Percentiles rank a stretch among this genome's conserved stretches.
phyloP scores from a whole-genome alignment of 2,329 filamentous ascomycete species.

The Cladophialophora exuberans region DNA sequence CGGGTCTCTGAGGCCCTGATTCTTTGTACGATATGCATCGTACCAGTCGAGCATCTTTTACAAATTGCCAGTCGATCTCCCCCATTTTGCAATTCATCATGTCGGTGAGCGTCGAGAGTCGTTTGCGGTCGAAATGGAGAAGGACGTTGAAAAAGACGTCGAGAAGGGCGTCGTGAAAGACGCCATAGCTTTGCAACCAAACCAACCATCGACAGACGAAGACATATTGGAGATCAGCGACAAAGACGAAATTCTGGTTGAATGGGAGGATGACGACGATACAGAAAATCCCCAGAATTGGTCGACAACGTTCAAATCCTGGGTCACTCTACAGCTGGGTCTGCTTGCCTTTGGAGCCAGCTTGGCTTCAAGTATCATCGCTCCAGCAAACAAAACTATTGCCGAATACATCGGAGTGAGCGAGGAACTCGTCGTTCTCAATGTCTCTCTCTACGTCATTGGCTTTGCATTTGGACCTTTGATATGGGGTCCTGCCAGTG shows the following conservation, averaged over 20 bases:
- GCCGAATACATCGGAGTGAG: slow-evolving; percentile 48
- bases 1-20: neutral
- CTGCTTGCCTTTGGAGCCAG: slow-evolving; percentile 56
- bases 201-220: no score
- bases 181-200: no score
- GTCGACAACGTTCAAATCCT: slow-evolving; percentile 47
- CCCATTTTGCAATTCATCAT: neutral
- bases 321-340: slow-evolving; percentile 54
- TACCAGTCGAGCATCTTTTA: neutral
- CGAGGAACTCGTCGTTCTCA: slow-evolving; percentile 49
- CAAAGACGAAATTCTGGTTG: slow-evolving; percentile 17
- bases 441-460: slow-evolving; percentile 51
- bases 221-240: no score
- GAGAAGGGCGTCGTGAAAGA: no score
- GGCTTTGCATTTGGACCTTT: slow-evolving; percentile 47
- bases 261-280: slow-evolving; percentile 21
- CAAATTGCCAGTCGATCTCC: neutral
- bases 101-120: neutral
- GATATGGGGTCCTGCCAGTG: slow-evolving; percentile 48
- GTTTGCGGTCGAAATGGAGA: neutral
- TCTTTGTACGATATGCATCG: slow-evolving; percentile 1
- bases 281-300: slow-evolving; percentile 54
- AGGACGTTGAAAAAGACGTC: neutral
- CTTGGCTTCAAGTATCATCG: slow-evolving; percentile 55
- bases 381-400: slow-evolving; percentile 51